Evolutionary conservation across 108 stramenopile genomes (phyloP).

Genomic region (Ochromonas danica): DNA sequence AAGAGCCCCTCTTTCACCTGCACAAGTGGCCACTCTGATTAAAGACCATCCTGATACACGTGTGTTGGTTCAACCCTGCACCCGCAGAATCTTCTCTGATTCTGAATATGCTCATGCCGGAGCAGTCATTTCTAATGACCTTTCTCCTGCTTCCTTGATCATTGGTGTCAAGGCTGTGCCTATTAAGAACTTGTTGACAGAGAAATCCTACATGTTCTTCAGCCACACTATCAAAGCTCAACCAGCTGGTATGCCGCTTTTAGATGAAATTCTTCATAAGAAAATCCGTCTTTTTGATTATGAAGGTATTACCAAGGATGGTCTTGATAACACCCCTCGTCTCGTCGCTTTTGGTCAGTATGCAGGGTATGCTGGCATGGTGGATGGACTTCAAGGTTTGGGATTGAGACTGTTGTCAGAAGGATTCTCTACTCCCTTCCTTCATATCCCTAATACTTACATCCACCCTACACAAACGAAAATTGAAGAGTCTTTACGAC

Average conservation of each 20-base stretch:
- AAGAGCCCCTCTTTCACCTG: neutral
- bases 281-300: conserved; percentile 75
- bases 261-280: conserved; percentile 64
- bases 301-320: conserved; percentile 65
- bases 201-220: conserved; percentile 76
- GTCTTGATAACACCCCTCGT: conserved; percentile 53
- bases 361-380: conserved; percentile 79
- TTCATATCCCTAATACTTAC: conserved; percentile 65
- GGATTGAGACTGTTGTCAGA: conserved; percentile 68
- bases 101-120: conserved; percentile 65
- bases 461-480: conserved; percentile 65
- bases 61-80: conserved; percentile 67
- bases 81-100: conserved; percentile 68
- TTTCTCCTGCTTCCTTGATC: conserved; percentile 63
- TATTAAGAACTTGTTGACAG: conserved; percentile 49
- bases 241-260: conserved; percentile 69
- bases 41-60: neutral
- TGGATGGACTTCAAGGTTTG: conserved; percentile 70
- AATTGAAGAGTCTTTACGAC: conserved; percentile 39
- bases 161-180: conserved; percentile 77
- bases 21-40: neutral
- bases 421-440: conserved; percentile 69
- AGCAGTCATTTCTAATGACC: conserved; percentile 66
- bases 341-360: conserved; percentile 80
- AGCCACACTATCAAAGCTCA: conserved; percentile 78